Conservation (phyloP, 352 stramenopile genomes). For the Blastocystis sp. region DNA sequence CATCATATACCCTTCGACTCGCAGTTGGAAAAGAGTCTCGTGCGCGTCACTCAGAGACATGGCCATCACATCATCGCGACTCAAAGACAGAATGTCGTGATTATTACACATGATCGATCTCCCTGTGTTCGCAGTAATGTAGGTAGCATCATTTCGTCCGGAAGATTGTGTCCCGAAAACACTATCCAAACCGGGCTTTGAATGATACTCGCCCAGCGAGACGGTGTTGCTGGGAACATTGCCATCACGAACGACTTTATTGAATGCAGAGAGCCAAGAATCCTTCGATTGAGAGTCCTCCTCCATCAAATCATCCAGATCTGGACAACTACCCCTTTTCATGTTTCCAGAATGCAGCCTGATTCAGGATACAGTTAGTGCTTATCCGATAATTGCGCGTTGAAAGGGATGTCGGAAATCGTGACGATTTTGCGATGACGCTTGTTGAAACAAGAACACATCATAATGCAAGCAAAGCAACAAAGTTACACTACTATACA, state of each 20-base stretch:
- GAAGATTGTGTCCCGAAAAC: conserved; percentile 12
- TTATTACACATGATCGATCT: conserved; percentile 52
- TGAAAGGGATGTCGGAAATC: too few relatives aligned
- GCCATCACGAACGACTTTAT: conserved; percentile 27
- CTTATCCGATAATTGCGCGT: too few relatives aligned
- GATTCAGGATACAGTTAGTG: background rate
- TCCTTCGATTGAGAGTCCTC: background rate
- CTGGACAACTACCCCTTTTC: conserved; percentile 55
- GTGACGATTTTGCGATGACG: too few relatives aligned
- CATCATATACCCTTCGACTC: conserved; percentile 64
- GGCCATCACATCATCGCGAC: conserved; percentile 44
- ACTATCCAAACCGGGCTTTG: conserved; percentile 25
- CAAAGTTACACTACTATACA: background rate
- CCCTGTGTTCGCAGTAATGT: background rate
- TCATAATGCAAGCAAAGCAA: too few relatives aligned
- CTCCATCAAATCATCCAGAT: conserved; percentile 45
- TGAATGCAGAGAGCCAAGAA: conserved; percentile 61
- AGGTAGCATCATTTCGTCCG: background rate
- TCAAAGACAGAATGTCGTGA: conserved; percentile 57
- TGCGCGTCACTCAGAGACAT: conserved; percentile 64
- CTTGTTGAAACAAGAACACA: too few relatives aligned
- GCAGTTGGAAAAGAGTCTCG: conserved; percentile 61
- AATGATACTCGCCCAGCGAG: conserved; percentile 15
- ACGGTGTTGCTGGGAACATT: conserved; percentile 26
- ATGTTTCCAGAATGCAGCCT: background rate